These are phyloP conservation scores for Fusarium pseudocircinatum DNA, from an alignment of 2,329 filamentous ascomycete species.

Conservation along the genomic window DNA sequence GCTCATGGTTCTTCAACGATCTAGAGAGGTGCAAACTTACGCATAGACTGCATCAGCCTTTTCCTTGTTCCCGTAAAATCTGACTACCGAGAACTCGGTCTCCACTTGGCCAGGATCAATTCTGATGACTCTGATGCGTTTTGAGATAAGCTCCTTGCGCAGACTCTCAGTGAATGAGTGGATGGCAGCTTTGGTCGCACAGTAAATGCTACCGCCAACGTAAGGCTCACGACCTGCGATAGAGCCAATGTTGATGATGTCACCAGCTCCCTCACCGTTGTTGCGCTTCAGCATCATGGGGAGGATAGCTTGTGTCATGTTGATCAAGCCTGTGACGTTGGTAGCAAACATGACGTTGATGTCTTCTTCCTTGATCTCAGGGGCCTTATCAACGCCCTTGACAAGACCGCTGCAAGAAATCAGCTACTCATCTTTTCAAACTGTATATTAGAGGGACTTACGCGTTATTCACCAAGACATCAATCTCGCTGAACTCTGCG, in stretches of 20 bases:
- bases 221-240: constrained; percentile 92
- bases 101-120: constrained; percentile 93
- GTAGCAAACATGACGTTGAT: constrained; percentile 89
- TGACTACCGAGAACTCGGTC: constrained; percentile 91
- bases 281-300: constrained; percentile 80
- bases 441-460: constrained; percentile 54
- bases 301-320: constrained; percentile 92
- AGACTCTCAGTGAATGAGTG: constrained; percentile 84
- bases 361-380: constrained; percentile 84
- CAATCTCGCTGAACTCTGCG: constrained; percentile 81
- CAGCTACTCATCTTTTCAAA: rapidly evolving
- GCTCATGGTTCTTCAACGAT: background rate
- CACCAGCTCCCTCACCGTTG: constrained; percentile 77
- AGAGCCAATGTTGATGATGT: constrained; percentile 93
- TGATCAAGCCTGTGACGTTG: constrained; percentile 93
- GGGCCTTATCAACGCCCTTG: constrained; percentile 85
- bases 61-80: constrained; percentile 85
- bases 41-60: constrained; percentile 92
- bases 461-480: constrained; percentile 97
- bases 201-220: constrained; percentile 87
- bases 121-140: constrained; percentile 83
- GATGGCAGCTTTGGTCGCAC: constrained; percentile 89
- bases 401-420: constrained; percentile 75
- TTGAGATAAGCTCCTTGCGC: constrained; percentile 82
- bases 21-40: constrained; percentile 55